Evolutionary conservation across 441 rosid genomes (phyloP).

Genomic region (Mallotus japonicus): DNA sequence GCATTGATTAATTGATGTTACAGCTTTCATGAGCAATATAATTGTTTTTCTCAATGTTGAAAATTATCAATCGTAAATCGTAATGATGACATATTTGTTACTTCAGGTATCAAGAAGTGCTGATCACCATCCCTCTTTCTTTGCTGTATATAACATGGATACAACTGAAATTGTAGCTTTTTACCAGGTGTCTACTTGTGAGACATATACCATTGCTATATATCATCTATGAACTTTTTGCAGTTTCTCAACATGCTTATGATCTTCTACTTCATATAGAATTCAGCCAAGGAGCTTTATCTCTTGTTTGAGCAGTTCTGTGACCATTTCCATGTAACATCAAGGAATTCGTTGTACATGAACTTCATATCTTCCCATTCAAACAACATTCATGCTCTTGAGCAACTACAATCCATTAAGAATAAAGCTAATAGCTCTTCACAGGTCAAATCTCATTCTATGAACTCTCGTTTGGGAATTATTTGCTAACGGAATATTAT

Average conservation of each 20-base stretch:
- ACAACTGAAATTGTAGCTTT: conserved; percentile 93
- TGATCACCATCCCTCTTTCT: conserved; percentile 77
- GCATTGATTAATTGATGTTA: not conserved
- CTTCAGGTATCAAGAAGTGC: conserved; percentile 64
- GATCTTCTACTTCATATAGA: conserved; percentile 45
- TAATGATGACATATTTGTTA: conserved; percentile 26
- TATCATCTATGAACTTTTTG: not conserved
- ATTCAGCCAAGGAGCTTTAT: conserved; percentile 83
- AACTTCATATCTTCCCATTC: conserved; percentile 90
- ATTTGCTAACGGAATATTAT: not conserved
- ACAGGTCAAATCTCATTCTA: conserved; percentile 46
- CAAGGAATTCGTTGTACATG: conserved; percentile 61
- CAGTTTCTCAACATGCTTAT: conserved; percentile 8
- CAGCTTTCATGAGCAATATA: not conserved
- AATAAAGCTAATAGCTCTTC: conserved; percentile 57
- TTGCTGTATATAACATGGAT: conserved; percentile 96
- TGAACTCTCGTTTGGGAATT: not conserved
- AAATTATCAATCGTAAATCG: conserved; percentile 12
- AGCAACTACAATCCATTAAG: conserved; percentile 68
- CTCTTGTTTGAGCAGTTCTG: conserved; percentile 77
- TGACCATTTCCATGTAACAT: conserved; percentile 70
- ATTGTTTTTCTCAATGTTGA: not conserved
- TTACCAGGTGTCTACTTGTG: conserved; percentile 59
- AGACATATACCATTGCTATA: conserved; percentile 2
- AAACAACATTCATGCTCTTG: conserved; percentile 68